Evolutionary conservation across 106 monocot genomes (phyloP).

Genomic region (Allium fistulosum): DNA sequence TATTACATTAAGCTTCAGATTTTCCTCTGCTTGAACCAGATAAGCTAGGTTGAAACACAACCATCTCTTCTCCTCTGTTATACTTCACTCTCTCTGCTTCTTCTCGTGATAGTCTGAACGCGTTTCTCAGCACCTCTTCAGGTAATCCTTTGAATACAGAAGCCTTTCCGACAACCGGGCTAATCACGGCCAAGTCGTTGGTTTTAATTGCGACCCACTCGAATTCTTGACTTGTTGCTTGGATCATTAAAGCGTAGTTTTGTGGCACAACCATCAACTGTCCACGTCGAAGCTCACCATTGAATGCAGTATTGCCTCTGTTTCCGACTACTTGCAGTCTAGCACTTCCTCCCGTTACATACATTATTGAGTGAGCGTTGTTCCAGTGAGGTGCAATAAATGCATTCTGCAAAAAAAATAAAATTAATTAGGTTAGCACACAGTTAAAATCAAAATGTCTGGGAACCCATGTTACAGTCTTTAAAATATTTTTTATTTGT

Average conservation of each 20-base stretch:
- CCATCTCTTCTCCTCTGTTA: background rate
- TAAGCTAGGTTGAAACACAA: background rate
- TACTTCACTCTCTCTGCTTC: constrained; percentile 5
- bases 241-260: constrained; percentile 10
- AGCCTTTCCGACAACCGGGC: constrained; percentile 16
- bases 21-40: background rate
- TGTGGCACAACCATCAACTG: constrained; percentile 26
- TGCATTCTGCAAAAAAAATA: constrained; percentile 4
- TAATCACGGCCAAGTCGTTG: constrained; percentile 8
- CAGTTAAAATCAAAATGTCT: constrained; percentile 16
- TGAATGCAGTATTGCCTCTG: constrained; percentile 9
- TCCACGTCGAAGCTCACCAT: constrained; percentile 11
- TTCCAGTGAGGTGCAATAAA: constrained; percentile 11
- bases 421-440: constrained; percentile 21
- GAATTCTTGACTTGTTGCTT: constrained; percentile 11
- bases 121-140: constrained; percentile 17
- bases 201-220: constrained; percentile 35
- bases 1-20: background rate
- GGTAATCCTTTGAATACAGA: constrained; percentile 26
- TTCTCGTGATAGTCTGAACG: constrained; percentile 16
- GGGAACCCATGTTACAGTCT: background rate
- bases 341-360: constrained; percentile 13
- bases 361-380: constrained; percentile 19
- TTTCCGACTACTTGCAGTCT: constrained; percentile 13
- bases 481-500: constrained; percentile 18